These are phyloP conservation scores for Dryadomyces quercus-mongolicae DNA, from an alignment of 2,329 filamentous ascomycete genomes.

Conservation along the genomic window DNA sequence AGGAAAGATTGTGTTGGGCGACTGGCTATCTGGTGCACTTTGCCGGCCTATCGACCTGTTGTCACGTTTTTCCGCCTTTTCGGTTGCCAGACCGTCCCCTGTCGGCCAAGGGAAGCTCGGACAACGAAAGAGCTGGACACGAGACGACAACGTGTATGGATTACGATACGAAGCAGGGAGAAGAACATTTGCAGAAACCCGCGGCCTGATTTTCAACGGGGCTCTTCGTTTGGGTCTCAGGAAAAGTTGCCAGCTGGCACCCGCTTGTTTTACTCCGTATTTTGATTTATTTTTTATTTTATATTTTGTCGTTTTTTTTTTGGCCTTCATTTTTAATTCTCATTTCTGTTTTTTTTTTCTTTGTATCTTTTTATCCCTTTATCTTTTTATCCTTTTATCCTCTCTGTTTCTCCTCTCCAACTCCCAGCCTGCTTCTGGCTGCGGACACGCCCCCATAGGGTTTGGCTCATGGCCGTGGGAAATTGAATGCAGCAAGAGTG, in stretches of 20 bases:
- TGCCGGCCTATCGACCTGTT: background rate
- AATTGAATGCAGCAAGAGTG: background rate
- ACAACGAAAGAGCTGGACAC: background rate
- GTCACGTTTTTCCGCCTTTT: background rate
- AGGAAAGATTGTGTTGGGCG: no score
- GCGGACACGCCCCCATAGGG: background rate
- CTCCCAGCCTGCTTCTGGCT: background rate
- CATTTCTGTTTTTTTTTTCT: background rate
- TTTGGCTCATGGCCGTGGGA: background rate
- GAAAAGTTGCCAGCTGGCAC: background rate
- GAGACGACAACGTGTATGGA: background rate
- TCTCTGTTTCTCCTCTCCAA: background rate
- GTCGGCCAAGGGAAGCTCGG: background rate
- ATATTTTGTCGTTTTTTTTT: background rate
- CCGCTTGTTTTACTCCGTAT: background rate
- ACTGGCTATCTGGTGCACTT: no score
- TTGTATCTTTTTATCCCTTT: no score
- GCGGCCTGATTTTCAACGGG: background rate
- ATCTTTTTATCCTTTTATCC: no score
- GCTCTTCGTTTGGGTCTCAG: background rate
- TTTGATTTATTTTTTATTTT: background rate
- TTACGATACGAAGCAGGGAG: background rate
- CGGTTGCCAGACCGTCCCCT: background rate
- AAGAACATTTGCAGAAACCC: background rate
- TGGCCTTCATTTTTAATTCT: background rate